A percentile compares a stretch with the other conserved stretches of the same genome.
These are phyloP conservation scores for Scopulariopsis brevicaulis DNA, from an alignment of 2,329 filamentous ascomycete genomes.

Conservation along the genomic window DNA sequence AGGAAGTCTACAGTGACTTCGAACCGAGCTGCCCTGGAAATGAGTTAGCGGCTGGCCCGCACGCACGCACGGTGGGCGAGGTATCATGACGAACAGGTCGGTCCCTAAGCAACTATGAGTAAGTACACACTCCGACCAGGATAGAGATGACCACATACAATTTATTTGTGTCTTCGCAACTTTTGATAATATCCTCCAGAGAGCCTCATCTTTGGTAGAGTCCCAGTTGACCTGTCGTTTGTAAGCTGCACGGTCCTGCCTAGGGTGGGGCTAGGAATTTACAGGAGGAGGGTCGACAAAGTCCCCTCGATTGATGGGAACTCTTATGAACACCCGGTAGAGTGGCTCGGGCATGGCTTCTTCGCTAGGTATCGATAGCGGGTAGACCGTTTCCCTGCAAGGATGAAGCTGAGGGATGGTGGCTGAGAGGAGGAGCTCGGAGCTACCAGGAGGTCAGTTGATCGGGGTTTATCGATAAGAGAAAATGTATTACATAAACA, in stretches of 20 bases:
- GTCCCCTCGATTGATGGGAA: conserved; percentile 78
- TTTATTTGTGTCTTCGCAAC: conserved; percentile 75
- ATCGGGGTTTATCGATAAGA: background rate
- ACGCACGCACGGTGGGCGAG: background rate
- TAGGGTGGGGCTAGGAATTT: conserved; percentile 18
- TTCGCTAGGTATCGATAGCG: background rate
- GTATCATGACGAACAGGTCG: conserved; percentile 49
- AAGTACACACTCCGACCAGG: background rate
- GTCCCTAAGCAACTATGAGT: conserved; percentile 45
- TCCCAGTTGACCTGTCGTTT: conserved; percentile 72
- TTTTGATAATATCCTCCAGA: conserved; percentile 85
- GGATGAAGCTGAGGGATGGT: background rate
- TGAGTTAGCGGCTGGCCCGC: background rate
- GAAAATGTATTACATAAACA: background rate
- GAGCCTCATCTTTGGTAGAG: conserved; percentile 67
- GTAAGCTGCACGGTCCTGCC: background rate
- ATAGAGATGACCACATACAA: conserved; percentile 44
- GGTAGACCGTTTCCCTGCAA: background rate
- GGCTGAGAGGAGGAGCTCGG: background rate
- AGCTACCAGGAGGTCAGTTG: background rate
- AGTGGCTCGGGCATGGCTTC: conserved; percentile 35
- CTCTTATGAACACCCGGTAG: conserved; percentile 72
- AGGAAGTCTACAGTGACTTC: conserved; percentile 81
- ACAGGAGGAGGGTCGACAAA: conserved; percentile 88
- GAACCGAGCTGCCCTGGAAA: conserved; percentile 56